Percentiles rank a stretch among this genome's conserved stretches.
Evolutionary conservation across 257 asterid species (phyloP).

Genomic region (Scutellaria galericulata): DNA sequence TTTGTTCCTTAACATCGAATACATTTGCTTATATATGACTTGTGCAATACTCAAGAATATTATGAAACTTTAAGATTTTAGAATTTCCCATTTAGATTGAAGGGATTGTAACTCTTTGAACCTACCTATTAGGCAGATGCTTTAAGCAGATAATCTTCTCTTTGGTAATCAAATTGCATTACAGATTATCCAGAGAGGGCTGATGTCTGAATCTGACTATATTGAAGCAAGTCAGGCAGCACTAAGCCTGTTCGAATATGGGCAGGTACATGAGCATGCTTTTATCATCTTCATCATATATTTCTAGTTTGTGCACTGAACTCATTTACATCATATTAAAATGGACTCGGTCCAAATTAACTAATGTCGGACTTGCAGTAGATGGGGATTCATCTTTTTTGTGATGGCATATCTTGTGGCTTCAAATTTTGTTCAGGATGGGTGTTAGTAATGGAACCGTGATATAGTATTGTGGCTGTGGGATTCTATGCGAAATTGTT

Average conservation of each 20-base stretch:
- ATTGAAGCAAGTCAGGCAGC: constrained; percentile 81
- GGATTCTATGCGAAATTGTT: constrained; percentile 17
- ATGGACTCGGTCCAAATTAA: background rate
- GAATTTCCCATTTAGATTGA: background rate
- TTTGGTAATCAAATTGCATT: constrained; percentile 34
- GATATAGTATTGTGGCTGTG: background rate
- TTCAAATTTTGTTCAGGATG: background rate
- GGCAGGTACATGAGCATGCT: constrained; percentile 66
- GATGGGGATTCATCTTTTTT: background rate
- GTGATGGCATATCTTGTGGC: background rate
- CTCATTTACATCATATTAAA: background rate
- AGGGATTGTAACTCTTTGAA: background rate
- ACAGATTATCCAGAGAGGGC: constrained; percentile 76
- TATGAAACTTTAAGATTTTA: background rate
- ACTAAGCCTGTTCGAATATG: constrained; percentile 74
- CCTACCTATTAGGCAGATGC: background rate
- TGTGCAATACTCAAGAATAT: background rate
- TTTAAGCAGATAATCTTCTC: constrained; percentile 10
- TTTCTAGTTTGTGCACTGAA: background rate
- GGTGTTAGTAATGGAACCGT: background rate
- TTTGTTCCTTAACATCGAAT: background rate
- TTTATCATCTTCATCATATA: constrained; percentile 10
- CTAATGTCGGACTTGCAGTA: background rate
- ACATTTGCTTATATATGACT: background rate
- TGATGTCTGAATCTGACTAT: constrained; percentile 82